A percentile compares a stretch with the other conserved stretches of the same genome.
phyloP scores from a whole-genome alignment of 192 early-diverging fungal genomes.

The Gigaspora rosea region DNA sequence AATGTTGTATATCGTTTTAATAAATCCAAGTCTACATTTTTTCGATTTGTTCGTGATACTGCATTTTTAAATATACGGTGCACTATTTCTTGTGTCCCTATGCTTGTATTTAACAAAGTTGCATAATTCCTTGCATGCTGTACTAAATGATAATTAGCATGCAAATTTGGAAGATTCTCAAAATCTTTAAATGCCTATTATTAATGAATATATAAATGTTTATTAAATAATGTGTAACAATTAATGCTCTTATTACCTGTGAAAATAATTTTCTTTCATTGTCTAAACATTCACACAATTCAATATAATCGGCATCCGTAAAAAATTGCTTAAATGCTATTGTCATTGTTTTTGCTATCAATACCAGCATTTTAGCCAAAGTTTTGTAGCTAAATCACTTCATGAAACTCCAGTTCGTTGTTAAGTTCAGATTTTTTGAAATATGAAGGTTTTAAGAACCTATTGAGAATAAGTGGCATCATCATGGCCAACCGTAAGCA shows the following conservation, averaged over 20 bases:
- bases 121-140: not conserved
- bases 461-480: too few species aligned
- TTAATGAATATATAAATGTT: not conserved
- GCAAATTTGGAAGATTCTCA: not conserved
- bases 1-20: not conserved
- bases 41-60: not conserved
- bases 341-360: not conserved
- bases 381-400: not conserved
- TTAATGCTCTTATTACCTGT: not conserved
- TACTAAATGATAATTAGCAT: not conserved
- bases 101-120: not conserved
- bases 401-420: not conserved
- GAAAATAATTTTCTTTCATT: not conserved
- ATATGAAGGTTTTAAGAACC: not conserved
- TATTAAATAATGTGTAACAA: not conserved
- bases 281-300: not conserved
- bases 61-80: not conserved
- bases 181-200: conserved; percentile 1
- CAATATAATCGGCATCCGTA: not conserved
- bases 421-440: not conserved
- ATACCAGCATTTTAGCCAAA: not conserved
- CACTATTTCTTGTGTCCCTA: not conserved
- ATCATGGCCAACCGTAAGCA: too few species aligned
- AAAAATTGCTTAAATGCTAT: not conserved
- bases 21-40: not conserved